Evolutionary conservation across 1,284 basidiomycete genomes (phyloP), one percentile per base, ranked within the genome.

Genomic region (Microbotryum scabiosae): DNA sequence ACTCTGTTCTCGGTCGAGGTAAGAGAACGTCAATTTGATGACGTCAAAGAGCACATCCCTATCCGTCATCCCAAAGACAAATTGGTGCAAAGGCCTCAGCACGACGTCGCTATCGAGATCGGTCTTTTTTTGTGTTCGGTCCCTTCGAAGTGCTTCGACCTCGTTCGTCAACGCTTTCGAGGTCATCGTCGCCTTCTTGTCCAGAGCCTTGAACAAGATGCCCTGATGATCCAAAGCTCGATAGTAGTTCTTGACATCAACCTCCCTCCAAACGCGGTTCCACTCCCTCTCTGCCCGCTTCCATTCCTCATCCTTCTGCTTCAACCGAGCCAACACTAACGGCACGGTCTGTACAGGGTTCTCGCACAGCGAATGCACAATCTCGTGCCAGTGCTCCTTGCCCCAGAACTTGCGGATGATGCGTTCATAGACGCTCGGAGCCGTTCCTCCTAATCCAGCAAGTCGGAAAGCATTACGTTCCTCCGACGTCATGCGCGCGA

Each of bases 251-350:
- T 69, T 69, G 36, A 61, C 55, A 36, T 67, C 65, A 50, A 97
- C 88, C 75, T 97, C 94, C 59, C 91, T 82, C 96, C 96, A 98
- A 26, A 93, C 92, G 68, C 89, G 85, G 77, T 88, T 91, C 91
- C 92, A 98, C 75, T 97, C 94, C 54, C 94, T 82, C 76, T 96
- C 90, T 30, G 88, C 86, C 50, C 89, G 82, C 75, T 90, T 86
- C 96, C 96, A 98, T 74, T 99, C 96, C 69, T 97, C 92, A 74
- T 97, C 90, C 76, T 96, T 97, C 73, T 87, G 85, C 79, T 91
- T 94, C 61, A 99, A 80, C 23, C 96, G 84, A 50, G 84, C 80
- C 12, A 98, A 82, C 6, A 98, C 90, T 64, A 98, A 90, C 3
- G 94, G 92, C 9, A 98, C 85, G 1, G 94, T 86, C 51, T 92